Base-by-base conservation (phyloP, 1,284 basidiomycete genomes). In the Bjerkandera adusta region DNA sequence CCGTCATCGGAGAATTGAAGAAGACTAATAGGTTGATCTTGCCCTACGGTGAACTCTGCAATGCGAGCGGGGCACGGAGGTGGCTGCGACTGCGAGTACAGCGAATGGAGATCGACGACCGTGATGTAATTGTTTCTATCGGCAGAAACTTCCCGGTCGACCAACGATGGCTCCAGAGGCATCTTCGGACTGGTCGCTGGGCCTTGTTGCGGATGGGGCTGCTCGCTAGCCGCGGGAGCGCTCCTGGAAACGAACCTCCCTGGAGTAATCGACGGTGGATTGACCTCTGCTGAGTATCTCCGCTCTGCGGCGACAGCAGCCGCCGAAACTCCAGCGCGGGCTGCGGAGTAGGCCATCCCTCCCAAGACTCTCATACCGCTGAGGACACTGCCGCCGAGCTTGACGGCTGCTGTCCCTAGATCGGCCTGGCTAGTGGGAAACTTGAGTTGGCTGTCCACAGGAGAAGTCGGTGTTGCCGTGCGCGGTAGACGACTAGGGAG, bases 311-410 rank as follows among this genome's bases (percentile, higher is more conserved):
- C 40, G 5, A 52, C 53, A 6, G 61, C 61, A 10, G 57, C 57
- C 8, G 58, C 58, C 8, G 51, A 47, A 37, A 63, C 60, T 20
- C 61, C 59, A 33, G 61, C 61, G 7, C 55, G 53, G 1, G 60
- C 79, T 27, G 79, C 80, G 32, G 73, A 72, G 36, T 75, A 72
- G 0, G 83, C 84, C 56, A 81, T 67, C n/a, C 82, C 81, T 1
- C 85, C 79, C 3, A 86, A 59, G 4, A 74, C 73, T 59, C 74
- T 77, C 75, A 87, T 76, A 26, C 85, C 80, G 53, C 73, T 80
- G 43, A 85, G 61, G 8, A 85, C 72, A 18, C 70, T 77, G 24
- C 79, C 81, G 33, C 83, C 81, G 3, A 82, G 72, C 55, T 75
- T 81, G 43, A 77, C 56, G 4, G 81, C 82, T 3, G 77, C 72